These are phyloP conservation scores for Simplicillium aogashimaense DNA, from an alignment of 2,329 filamentous ascomycete species.

Conservation along the genomic window DNA sequence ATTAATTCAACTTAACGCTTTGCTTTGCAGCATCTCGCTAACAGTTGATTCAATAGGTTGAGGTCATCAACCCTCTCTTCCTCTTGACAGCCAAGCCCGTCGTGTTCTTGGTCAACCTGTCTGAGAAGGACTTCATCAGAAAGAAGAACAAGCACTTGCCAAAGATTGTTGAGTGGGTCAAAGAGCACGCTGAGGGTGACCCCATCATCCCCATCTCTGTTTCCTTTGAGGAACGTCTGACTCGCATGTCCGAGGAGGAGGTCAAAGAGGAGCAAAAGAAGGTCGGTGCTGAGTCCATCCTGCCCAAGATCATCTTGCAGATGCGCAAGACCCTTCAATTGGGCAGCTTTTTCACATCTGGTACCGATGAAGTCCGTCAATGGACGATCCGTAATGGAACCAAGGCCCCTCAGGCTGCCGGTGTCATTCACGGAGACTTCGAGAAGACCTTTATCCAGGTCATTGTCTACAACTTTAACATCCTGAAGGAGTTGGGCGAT, in stretches of 20 bases:
- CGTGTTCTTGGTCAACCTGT: conserved; percentile 93
- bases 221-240: conserved; percentile 84
- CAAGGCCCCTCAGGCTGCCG: conserved; percentile 94
- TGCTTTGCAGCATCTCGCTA: conserved; percentile 1
- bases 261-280: conserved; percentile 81
- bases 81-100: conserved; percentile 94
- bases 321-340: conserved; percentile 92
- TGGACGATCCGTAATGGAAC: conserved; percentile 95
- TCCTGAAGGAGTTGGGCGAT: conserved; percentile 77
- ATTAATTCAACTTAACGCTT: not conserved
- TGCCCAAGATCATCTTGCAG: conserved; percentile 83
- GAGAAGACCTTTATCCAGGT: conserved; percentile 99
- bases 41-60: conserved; percentile 51
- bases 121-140: conserved; percentile 91
- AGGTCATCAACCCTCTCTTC: conserved; percentile 94
- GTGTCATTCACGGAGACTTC: conserved; percentile 97
- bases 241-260: conserved; percentile 66
- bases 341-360: conserved; percentile 94
- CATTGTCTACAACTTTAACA: conserved; percentile 81
- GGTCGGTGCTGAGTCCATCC: conserved; percentile 73
- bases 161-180: conserved; percentile 92
- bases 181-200: conserved; percentile 77
- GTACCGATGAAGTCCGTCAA: conserved; percentile 91
- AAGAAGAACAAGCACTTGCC: conserved; percentile 99
- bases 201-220: conserved; percentile 91